Base-by-base conservation (phyloP, 345 rosid species). In the Moricandia moricandioides region DNA sequence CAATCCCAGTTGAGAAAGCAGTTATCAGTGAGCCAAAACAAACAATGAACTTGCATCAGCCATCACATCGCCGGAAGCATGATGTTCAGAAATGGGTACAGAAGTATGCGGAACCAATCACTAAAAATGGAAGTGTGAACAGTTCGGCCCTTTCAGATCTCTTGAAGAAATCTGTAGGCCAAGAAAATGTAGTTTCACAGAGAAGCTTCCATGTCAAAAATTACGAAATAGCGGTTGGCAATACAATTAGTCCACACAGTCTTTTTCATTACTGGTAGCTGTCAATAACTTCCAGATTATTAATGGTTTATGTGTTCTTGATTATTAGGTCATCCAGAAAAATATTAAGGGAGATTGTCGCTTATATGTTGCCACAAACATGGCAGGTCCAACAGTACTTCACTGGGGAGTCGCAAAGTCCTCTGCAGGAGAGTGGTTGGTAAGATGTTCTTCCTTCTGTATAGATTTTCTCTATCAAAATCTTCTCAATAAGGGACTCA, bases 381-480 rank as follows among this genome's bases (percentile, higher is more conserved):
- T 78, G 79, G 71, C 75, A 79, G 88, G 88, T 58, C 75, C 84
- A 71, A 61, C 84, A 40, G 71, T 86, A 77, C 88, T 88, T 71
- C 88, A 88, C 55, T 86, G 89, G 92, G 88, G 86, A 47, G 76
- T 88, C 24, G 77, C 88, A 40, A 81, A 86, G 82, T 82, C 77
- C 30, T 83, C 81, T 30, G 67, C 71, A 62, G 85, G 78, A 74
- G 89, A 86, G 80, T 88, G 89, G 89, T 78, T 83, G 89, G 88
- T 86, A 79, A 69, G 88, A 79, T 39, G 56, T 79, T 67, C 57
- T 68, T 70, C 21, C 70, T 31, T 69, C 16, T 58, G n/a, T 66
- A 27, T 7, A 3, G 1, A 57, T 72, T 18, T 60, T 66, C 3
- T 14, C 58, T 35, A 37, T 33, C 37, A 27, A 1, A 57, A 49